phyloP scores from a whole-genome alignment of 768 basidiomycete species.

The Boletus sp. region DNA sequence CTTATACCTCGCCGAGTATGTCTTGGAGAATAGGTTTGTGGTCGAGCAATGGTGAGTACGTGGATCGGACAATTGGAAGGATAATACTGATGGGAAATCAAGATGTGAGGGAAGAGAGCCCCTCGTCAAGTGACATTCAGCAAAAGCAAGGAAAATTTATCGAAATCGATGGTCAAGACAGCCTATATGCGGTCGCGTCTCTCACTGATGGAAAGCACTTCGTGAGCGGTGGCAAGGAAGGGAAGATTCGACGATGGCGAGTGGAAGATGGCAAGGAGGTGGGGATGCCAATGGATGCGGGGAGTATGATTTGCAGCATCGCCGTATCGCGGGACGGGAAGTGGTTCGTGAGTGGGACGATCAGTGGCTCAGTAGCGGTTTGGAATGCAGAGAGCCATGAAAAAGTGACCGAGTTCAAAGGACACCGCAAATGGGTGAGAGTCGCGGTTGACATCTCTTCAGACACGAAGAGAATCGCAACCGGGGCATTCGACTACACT shows the following conservation, averaged over 20 bases:
- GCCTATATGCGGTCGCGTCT: not conserved
- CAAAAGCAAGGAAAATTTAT: not conserved
- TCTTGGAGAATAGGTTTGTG: not conserved
- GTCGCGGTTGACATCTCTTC: not conserved
- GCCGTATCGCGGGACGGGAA: no score
- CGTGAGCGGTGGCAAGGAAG: no score
- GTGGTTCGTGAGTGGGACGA: not conserved
- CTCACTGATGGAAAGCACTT: not conserved
- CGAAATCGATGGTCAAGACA: not conserved
- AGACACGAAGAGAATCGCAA: no score
- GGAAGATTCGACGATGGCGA: no score
- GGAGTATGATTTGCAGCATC: no score
- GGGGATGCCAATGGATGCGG: no score
- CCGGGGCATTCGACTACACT: no score
- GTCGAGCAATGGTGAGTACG: not conserved
- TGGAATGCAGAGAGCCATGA: not conserved
- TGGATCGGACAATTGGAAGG: not conserved
- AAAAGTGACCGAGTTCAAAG: no score
- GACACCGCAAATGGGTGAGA: not conserved
- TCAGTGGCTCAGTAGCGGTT: not conserved
- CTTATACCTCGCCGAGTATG: no score
- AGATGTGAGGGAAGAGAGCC: no score
- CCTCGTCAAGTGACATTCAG: not conserved
- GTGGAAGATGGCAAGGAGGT: no score
- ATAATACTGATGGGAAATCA: not conserved